Evolutionary conservation across 2,329 filamentous ascomycete species (phyloP).

Genomic region (Thielaviopsis ethacetica): DNA sequence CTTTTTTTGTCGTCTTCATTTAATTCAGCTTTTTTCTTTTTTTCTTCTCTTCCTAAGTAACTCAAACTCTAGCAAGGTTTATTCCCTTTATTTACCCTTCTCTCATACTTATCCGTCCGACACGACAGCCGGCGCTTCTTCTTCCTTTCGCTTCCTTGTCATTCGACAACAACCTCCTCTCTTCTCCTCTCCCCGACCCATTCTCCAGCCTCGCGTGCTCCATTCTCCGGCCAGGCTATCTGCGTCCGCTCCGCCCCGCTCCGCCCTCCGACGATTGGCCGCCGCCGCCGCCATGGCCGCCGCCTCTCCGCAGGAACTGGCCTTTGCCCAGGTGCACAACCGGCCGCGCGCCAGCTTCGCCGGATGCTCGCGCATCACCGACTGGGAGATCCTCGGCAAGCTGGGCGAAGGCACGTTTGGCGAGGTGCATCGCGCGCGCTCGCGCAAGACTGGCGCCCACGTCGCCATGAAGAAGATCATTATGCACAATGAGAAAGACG

Average conservation of each 20-base stretch:
- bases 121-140: too few relatives aligned
- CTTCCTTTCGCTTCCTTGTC: too few relatives aligned
- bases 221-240: too few relatives aligned
- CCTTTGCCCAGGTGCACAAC: constrained; percentile 39
- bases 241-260: not conserved
- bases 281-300: not conserved
- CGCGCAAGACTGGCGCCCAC: constrained; percentile 53
- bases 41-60: not conserved
- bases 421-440: constrained; percentile 81
- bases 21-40: not conserved
- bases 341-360: constrained; percentile 47
- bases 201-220: too few relatives aligned
- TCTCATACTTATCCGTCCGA: too few relatives aligned
- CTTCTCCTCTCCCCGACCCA: too few relatives aligned
- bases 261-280: not conserved
- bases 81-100: not conserved
- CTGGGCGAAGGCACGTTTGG: constrained; percentile 94
- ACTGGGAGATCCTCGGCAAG: constrained; percentile 68
- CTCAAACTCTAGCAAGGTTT: too few relatives aligned
- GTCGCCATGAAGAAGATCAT: constrained; percentile 96
- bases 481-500: constrained; percentile 98
- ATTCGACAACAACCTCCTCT: too few relatives aligned
- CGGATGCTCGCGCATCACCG: constrained; percentile 69
- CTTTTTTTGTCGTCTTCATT: not conserved
- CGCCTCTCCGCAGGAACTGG: constrained; percentile 17